These are phyloP conservation scores for Colletotrichum godetiae DNA, from an alignment of 2,329 filamentous ascomycete genomes.

Conservation along the genomic window DNA sequence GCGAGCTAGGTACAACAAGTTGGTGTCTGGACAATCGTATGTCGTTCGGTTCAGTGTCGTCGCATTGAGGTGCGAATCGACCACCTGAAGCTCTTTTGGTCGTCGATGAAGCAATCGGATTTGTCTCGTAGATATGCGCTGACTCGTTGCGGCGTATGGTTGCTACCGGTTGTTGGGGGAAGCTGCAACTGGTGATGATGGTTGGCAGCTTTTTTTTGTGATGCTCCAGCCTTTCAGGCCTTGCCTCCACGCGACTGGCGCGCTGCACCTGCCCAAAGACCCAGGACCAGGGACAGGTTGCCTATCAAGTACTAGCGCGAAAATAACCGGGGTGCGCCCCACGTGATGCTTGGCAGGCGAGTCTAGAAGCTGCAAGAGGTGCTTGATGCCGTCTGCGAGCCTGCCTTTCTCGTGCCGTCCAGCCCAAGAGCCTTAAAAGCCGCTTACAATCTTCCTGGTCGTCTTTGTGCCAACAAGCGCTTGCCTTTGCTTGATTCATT, in stretches of 20 bases:
- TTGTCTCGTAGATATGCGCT: neutral
- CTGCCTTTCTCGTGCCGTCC: slow-evolving; percentile 5
- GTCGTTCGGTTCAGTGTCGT: slow-evolving; percentile 10
- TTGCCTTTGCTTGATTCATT: neutral
- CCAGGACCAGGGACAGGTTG: slow-evolving; percentile 13
- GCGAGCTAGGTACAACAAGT: slow-evolving; percentile 6
- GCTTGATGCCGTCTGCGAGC: slow-evolving; percentile 8
- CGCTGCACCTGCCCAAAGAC: slow-evolving; percentile 22
- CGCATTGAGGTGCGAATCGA: slow-evolving; percentile 30
- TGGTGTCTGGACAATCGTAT: neutral
- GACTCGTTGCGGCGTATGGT: neutral
- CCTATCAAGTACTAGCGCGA: slow-evolving; percentile 25
- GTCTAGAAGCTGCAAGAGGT: slow-evolving; percentile 20
- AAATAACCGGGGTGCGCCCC: slow-evolving; percentile 23
- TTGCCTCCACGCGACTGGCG: slow-evolving; percentile 35
- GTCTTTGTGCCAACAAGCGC: slow-evolving; percentile 14
- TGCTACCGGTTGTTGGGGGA: slow-evolving; percentile 1
- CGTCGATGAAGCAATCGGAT: neutral
- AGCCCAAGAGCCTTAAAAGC: slow-evolving; percentile 20
- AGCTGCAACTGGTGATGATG: slow-evolving; percentile 24
- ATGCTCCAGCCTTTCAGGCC: slow-evolving; percentile 34
- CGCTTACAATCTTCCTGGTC: neutral
- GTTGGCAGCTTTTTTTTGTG: slow-evolving; percentile 30
- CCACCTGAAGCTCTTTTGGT: neutral
- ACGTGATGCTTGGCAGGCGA: slow-evolving; percentile 31